Evolutionary conservation across 495 filamentous ascomycete species (phyloP).

Genomic region (Pyrenula massariospora): DNA sequence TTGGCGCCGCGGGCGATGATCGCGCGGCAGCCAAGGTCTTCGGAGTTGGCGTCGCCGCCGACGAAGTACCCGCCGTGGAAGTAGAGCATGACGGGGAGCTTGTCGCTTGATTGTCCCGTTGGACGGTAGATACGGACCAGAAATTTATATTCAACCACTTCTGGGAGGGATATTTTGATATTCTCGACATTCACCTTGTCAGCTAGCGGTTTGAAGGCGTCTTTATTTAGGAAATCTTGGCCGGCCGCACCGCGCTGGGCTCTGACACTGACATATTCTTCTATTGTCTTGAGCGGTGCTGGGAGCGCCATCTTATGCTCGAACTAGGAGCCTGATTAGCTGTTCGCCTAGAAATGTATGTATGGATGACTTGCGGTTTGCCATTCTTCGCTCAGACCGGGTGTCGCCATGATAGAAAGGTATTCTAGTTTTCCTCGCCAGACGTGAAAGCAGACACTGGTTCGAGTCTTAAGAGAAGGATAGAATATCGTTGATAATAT

Average conservation of each 20-base stretch:
- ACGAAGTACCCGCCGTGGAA: constrained; percentile 30
- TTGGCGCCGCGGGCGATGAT: constrained; percentile 12
- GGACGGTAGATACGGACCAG: background rate
- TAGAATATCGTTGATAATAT: too few species aligned
- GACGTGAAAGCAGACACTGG: too few species aligned
- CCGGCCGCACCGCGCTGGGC: background rate
- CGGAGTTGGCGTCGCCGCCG: constrained; percentile 23
- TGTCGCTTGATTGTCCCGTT: background rate
- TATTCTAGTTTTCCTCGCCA: too few species aligned
- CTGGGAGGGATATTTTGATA: background rate
- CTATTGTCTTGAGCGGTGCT: background rate
- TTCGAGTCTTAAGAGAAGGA: too few species aligned
- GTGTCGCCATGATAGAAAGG: background rate
- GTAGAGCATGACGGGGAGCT: constrained; percentile 18
- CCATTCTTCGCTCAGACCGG: background rate
- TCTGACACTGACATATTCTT: background rate
- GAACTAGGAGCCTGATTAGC: background rate
- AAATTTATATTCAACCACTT: background rate
- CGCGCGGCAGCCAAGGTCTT: constrained; percentile 21
- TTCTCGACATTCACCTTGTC: background rate
- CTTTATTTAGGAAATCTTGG: background rate
- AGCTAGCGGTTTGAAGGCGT: background rate
- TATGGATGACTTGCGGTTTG: background rate
- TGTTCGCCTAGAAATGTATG: background rate
- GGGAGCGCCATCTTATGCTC: background rate